Evolutionary conservation across 306 rosid genomes (phyloP), one percentile per base, ranked within the genome.

Genomic region (Lablab purpureus): DNA sequence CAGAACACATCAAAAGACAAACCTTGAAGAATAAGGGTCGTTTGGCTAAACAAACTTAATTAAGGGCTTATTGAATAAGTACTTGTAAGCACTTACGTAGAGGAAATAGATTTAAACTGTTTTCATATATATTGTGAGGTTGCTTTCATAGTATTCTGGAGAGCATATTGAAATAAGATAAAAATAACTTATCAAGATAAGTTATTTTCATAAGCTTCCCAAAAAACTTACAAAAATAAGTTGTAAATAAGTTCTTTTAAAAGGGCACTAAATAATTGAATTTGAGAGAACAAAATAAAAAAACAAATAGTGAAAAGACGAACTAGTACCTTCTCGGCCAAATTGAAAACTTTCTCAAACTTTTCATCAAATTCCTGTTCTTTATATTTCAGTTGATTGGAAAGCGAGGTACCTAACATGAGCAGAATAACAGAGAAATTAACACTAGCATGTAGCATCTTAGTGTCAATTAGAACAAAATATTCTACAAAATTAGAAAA

Each of bases 291-390:
- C 18, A 56, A 59, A 75, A 59, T 7, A 21, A 49, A 69, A 59
- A 55, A 11, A 37, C 43, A 46, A 41, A 23, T 52, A 67, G 21
- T 23, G 52, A 30, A 36, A 60, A 21, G 18, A 64, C 32, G n/a
- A 69, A 25, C 51, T 50, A 17, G 46, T 87, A 95, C 99, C 97
- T 91, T 89, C 81, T 82, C 84, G 30, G 82, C 85, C 85, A 90
- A 80, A 76, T 84, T 88, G 82, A 95, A 95, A 72, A 51, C 40
- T 74, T 87, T 87, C 89, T 87, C 94, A 79, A 93, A 91, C 84
- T 85, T 88, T 17, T 84, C 69, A 69, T 95, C 97, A 95, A 91
- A 95, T 49, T 91, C 91, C 76, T 78, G 86, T 69, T 91, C 89
- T 85, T 95, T 95, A 80, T 85, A 89, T 70, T 87, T 90, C 88